Conservation (phyloP, 176 grass and related monocot species). For the Musa acuminata region DNA sequence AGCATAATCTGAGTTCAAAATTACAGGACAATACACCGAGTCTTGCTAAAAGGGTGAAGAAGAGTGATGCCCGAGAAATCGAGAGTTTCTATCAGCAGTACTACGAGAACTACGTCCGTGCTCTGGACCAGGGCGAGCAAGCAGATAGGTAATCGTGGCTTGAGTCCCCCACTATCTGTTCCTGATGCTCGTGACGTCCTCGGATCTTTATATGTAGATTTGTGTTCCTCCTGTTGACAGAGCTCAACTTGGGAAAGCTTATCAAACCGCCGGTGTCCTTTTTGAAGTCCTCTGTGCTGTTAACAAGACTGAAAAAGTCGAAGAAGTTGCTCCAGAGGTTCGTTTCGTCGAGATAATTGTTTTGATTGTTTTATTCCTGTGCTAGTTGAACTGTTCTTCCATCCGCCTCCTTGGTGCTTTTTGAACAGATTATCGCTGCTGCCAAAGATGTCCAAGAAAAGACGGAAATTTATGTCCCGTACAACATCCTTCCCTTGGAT, state of each 20-base stretch:
- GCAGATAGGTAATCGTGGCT: constrained; percentile 50
- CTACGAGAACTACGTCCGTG: constrained; percentile 83
- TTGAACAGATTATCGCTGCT: constrained; percentile 56
- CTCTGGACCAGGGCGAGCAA: constrained; percentile 85
- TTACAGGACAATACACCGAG: constrained; percentile 79
- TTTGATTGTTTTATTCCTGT: not conserved
- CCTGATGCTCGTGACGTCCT: not conserved
- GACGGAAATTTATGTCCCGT: constrained; percentile 66
- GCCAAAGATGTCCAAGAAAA: constrained; percentile 86
- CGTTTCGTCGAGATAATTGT: constrained; percentile 1
- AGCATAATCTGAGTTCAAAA: not conserved
- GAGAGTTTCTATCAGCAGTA: constrained; percentile 98
- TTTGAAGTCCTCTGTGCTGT: constrained; percentile 87
- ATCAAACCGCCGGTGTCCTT: constrained; percentile 82
- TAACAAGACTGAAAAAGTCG: constrained; percentile 90
- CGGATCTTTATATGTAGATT: not conserved
- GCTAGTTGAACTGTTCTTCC: too few species aligned
- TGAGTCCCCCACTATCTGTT: too few species aligned
- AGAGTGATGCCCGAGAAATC: constrained; percentile 81
- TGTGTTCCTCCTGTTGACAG: constrained; percentile 13
- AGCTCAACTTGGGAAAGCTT: constrained; percentile 84
- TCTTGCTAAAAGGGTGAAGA: constrained; percentile 74
- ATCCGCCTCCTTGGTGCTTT: not conserved
- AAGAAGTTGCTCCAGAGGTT: constrained; percentile 84
- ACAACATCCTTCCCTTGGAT: constrained; percentile 82